Evolutionary conservation across 2,329 filamentous ascomycete species (phyloP).

Genomic region (Dryadomyces sulphureus): DNA sequence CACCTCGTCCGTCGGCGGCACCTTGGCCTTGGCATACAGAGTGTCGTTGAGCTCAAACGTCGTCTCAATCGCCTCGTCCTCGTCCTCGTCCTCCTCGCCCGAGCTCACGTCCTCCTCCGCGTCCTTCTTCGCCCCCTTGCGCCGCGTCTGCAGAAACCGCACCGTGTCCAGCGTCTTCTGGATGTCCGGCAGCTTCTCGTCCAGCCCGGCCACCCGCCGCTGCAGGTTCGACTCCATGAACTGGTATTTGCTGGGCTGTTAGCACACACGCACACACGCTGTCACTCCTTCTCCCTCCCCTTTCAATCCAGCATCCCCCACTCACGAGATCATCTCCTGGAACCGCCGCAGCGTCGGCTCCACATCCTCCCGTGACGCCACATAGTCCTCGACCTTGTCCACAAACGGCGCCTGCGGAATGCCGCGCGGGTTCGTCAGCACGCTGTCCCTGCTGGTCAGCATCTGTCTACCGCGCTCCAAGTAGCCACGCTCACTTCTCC

Average conservation of each 20-base stretch:
- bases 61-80: conserved; percentile 63
- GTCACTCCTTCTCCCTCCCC: background rate
- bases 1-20: conserved; percentile 76
- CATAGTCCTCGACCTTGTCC: conserved; percentile 80
- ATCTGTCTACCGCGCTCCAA: background rate
- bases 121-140: background rate
- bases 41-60: conserved; percentile 97
- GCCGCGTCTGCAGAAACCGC: conserved; percentile 50
- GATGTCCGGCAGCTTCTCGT: conserved; percentile 95
- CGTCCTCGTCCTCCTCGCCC: conserved; percentile 18
- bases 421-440: conserved; percentile 61
- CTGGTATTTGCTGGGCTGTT: conserved; percentile 69
- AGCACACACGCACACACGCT: background rate
- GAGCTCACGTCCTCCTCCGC: conserved; percentile 2
- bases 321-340: conserved; percentile 86
- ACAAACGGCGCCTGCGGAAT: conserved; percentile 78
- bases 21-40: conserved; percentile 73
- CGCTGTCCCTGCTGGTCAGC: conserved; percentile 22
- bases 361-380: conserved; percentile 62
- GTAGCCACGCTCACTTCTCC: conserved; percentile 17
- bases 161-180: conserved; percentile 91
- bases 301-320: too few relatives aligned
- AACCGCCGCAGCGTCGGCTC: conserved; percentile 70
- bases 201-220: conserved; percentile 63
- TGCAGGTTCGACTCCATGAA: conserved; percentile 97